Base-by-base conservation (phyloP, 148 eudicot genomes). In the Cornus florida region DNA sequence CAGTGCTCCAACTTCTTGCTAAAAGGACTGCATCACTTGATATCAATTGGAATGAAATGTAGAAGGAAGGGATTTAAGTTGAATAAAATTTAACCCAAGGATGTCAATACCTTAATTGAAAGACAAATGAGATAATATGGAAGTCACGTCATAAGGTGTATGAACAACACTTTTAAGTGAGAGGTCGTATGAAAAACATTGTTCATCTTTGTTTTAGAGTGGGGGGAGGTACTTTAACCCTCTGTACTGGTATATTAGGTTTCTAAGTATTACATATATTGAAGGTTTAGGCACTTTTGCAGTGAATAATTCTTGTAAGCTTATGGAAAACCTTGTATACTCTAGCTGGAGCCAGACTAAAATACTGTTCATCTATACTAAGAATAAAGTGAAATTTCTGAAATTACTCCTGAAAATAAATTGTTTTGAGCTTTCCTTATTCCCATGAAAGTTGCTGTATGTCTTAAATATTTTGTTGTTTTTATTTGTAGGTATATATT, bases 401-500 rank as follows among this genome's bases (percentile, higher is more conserved):
- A 77, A 57, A 2, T 57, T 70, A 13, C 59, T 20, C 10, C 23
- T 24, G 22, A 6, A 35, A 13, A 24, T 23, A 17, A 13, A 20
- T 20, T 14, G 14, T 76, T 16, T 38, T 73, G 10, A 32, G 46
- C 14, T 31, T 2, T 78, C 72, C 41, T 39, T 64, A 57, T 39
- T 59, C 78, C 46, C 0, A 19, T 10, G 6, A 48, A 64, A 64
- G 50, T 3, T 64, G 50, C 56, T 10, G 33, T 11, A 33, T 13
- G 39, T 56, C 82, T 67, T 65, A 53, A 41, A 8, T 72, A 59
- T 22, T 4, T 69, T 3, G 19, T 17, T 67, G 67, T 38, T 69
- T 76, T 79, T 41, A 60, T 66, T 70, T 77, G 77, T 69, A 91
- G 95, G 90, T 91, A 91, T 79, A 90, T 91, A 77, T 91, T 91